Evolutionary conservation across 2,329 filamentous ascomycete genomes (phyloP).

Genomic region (Coniochaeta sp.): DNA sequence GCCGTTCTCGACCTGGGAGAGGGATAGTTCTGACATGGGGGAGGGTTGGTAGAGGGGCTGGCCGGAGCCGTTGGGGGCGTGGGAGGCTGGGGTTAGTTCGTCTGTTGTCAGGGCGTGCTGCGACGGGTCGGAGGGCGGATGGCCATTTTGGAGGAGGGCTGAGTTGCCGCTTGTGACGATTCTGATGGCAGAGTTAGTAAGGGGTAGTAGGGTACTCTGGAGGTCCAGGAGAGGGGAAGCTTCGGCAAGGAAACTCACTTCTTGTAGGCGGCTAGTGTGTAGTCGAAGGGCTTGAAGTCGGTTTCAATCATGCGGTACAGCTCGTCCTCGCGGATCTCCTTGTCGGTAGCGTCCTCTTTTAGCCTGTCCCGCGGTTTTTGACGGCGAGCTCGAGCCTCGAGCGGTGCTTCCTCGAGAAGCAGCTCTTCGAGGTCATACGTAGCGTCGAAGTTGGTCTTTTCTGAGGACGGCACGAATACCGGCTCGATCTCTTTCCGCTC

Average conservation of each 20-base stretch:
- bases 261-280: constrained; percentile 73
- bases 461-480: constrained; percentile 85
- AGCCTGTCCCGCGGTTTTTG: constrained; percentile 90
- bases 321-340: constrained; percentile 91
- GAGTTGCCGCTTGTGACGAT: constrained; percentile 2
- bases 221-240: not conserved
- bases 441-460: constrained; percentile 98
- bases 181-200: not conserved
- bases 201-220: not conserved
- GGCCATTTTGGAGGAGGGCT: not conserved
- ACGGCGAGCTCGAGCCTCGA: constrained; percentile 84
- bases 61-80: constrained; percentile 13
- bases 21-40: not conserved
- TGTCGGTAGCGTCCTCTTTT: constrained; percentile 89
- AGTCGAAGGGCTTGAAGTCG: constrained; percentile 92
- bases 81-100: constrained; percentile 34
- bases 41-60: constrained; percentile 3
- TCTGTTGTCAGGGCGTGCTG: constrained; percentile 44
- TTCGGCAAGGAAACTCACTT: constrained; percentile 41
- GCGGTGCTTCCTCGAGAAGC: constrained; percentile 83
- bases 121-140: constrained; percentile 11
- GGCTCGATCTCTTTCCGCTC: constrained; percentile 85
- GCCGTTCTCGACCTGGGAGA: not conserved
- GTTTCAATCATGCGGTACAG: constrained; percentile 90
- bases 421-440: constrained; percentile 96